These are phyloP conservation scores for Termitomyces titanicus DNA, from an alignment of 768 basidiomycete species.

Conservation along the genomic window DNA sequence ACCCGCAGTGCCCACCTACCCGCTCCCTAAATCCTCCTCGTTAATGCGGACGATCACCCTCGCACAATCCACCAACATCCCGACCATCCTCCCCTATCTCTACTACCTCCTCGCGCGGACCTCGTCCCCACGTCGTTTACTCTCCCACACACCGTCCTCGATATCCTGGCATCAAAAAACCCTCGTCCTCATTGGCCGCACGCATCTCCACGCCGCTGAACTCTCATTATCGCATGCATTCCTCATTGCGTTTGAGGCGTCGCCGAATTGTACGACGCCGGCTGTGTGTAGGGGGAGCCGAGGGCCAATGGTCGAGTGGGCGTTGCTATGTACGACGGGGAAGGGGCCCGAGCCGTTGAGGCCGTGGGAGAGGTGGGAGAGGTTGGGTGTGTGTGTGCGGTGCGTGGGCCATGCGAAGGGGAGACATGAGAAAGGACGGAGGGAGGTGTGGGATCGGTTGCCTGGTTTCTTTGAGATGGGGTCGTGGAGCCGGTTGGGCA, in stretches of 20 bases:
- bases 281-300: constrained; percentile 29
- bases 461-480: constrained; percentile 36
- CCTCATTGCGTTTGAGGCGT: constrained; percentile 34
- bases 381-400: constrained; percentile 30
- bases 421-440: constrained; percentile 28
- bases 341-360: constrained; percentile 30
- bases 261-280: constrained; percentile 25
- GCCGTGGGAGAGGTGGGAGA: constrained; percentile 30
- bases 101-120: constrained; percentile 48
- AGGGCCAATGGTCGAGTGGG: constrained; percentile 42
- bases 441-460: constrained; percentile 36
- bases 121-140: constrained; percentile 28
- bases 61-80: constrained; percentile 36
- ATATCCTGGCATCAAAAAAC: constrained; percentile 41
- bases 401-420: constrained; percentile 30
- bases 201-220: constrained; percentile 37
- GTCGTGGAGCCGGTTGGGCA: constrained; percentile 32
- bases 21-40: constrained; percentile 22
- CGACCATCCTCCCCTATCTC: constrained; percentile 41
- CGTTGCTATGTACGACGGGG: constrained; percentile 31
- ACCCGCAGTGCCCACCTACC: neutral
- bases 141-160: constrained; percentile 31
- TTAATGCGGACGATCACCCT: constrained; percentile 43
- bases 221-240: constrained; percentile 39
- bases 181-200: constrained; percentile 36